Base-by-base conservation (phyloP, 306 rosid species). In the Rosa rugosa region DNA sequence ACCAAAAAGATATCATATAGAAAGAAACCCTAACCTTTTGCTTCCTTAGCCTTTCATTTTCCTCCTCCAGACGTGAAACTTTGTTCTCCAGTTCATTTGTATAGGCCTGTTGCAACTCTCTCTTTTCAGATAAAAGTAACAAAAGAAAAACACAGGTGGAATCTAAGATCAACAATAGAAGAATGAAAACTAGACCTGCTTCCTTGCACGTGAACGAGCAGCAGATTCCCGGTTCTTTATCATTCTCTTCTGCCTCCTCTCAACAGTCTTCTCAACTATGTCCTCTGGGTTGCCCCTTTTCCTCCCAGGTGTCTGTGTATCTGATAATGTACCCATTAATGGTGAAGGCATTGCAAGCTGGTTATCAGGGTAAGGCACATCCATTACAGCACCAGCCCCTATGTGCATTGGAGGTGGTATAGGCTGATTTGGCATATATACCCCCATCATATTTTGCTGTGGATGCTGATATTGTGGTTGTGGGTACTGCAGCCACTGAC, bases 151-250 rank as follows among this genome's bases (percentile, higher is more conserved):
- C 77, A 27, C 25, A 38, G 14, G 17, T 38, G 36, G 56, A 62
- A 71, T 63, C 14, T 14, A 7, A 78, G 72, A 47, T 49, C 64
- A 45, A 47, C 11, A 65, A 65, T 4, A 34, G 79, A 78, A 51
- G 16, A 72, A 72, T 16, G 20, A 23, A 60, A 67, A 51, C 16
- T 54, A 70, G 44, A 94, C 99, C 91, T 94, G 99, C 85, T 93
- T 92, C 88, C 99, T 88, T 54, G 99, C 99, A 80, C 99, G 90
- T 47, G 99, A 94, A 51, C 97, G 99, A 5, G 99, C 97, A 66
- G 99, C 99, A 71, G 99, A 94, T 86, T 92, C 99, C 46, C 99
- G 89, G 71, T 94, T 94, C 89, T 94, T 94, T 72, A 94, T 95
- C 99, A 95, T 95, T 80, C 99, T 83, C 80, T 95, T 95, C 73